phyloP scores from a whole-genome alignment of 106 monocot species.

The Vanilla planifolia region DNA sequence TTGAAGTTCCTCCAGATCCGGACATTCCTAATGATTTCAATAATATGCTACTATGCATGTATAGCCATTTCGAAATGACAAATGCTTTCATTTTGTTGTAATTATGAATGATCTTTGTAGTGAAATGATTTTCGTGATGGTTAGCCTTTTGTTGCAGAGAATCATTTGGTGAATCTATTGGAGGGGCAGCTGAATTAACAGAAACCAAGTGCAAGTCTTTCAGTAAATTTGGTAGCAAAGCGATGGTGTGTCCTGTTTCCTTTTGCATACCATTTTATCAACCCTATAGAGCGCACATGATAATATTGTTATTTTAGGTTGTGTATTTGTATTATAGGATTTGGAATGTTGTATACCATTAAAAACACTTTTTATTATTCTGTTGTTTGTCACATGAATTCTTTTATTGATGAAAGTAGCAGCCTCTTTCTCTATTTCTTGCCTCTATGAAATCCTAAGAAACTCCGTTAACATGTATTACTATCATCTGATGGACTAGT shows the following conservation, averaged over 20 bases:
- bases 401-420: too few relatives aligned
- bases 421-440: too few relatives aligned
- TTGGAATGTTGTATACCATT: too few relatives aligned
- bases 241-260: too few relatives aligned
- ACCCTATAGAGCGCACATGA: too few relatives aligned
- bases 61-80: background rate
- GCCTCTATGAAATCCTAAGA: too few relatives aligned
- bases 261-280: too few relatives aligned
- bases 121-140: background rate
- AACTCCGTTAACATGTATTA: constrained; percentile 3
- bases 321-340: too few relatives aligned
- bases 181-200: constrained; percentile 4
- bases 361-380: too few relatives aligned
- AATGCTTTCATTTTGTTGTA: background rate
- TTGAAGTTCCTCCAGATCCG: background rate
- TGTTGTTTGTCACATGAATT: too few relatives aligned
- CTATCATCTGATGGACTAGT: constrained; percentile 9
- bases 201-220: constrained; percentile 11
- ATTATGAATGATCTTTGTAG: background rate
- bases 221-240: constrained; percentile 10
- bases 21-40: constrained; percentile 18
- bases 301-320: too few relatives aligned
- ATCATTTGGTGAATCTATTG: constrained; percentile 9
- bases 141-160: constrained; percentile 24
- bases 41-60: constrained; percentile 17